Evolutionary conservation across 345 rosid species (phyloP).

Genomic region (Gossypium sturtianum): DNA sequence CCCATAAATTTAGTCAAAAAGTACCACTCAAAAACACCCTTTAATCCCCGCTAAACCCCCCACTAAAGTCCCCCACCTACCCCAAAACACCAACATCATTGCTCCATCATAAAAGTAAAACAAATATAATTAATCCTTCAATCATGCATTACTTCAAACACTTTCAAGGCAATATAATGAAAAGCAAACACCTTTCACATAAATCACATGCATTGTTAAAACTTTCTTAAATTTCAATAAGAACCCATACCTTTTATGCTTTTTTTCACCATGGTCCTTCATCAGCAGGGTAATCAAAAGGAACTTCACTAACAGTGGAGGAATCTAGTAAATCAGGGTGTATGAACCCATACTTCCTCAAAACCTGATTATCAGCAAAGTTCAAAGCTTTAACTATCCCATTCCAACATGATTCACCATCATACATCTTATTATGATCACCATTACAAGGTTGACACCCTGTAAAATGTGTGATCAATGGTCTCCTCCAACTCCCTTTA

Average conservation of each 20-base stretch:
- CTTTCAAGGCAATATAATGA: neutral
- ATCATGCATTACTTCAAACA: constrained; percentile 31
- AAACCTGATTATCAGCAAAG: constrained; percentile 92
- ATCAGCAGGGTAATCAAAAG: constrained; percentile 80
- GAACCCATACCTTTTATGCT: neutral
- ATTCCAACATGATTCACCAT: constrained; percentile 73
- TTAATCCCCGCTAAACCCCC: neutral
- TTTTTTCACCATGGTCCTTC: constrained; percentile 55
- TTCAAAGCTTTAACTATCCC: constrained; percentile 76
- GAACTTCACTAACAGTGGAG: constrained; percentile 41
- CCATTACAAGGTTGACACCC: constrained; percentile 97
- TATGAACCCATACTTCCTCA: constrained; percentile 67
- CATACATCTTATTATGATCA: constrained; percentile 65
- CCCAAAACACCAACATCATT: constrained; percentile 19
- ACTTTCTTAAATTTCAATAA: too few relatives aligned
- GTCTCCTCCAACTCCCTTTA: constrained; percentile 58
- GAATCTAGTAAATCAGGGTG: constrained; percentile 61
- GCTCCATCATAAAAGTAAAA: constrained; percentile 15
- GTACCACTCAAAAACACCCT: neutral
- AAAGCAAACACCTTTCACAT: constrained; percentile 11
- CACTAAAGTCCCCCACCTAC: constrained; percentile 7
- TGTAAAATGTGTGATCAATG: constrained; percentile 85
- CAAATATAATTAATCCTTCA: constrained; percentile 23
- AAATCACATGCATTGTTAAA: too few relatives aligned
- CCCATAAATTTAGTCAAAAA: constrained; percentile 12